Base-by-base conservation (phyloP, 2,329 filamentous ascomycete species). In the Fusarium setosum region DNA sequence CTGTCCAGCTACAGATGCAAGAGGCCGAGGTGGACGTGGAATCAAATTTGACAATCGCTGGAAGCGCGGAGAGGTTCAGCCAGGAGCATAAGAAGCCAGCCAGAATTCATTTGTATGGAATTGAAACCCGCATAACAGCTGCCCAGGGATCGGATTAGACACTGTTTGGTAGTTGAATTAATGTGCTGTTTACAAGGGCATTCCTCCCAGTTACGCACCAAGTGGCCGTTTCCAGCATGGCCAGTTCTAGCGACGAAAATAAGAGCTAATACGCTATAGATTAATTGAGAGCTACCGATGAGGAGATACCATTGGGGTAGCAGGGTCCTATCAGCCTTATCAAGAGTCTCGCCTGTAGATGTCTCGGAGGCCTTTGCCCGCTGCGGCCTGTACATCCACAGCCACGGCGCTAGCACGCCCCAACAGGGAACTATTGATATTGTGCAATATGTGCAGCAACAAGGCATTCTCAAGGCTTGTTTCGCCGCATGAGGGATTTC, bases 101-200 rank as follows among this genome's bases (percentile, higher is more conserved):
- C 1, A 65, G 38, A 1, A 20, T 35, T 1, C 13, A 41, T 10
- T n/a, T 15, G 4, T 68, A 44, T 17, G 61, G 65, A 1, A 65
- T 26, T 0, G 24, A 65, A 24, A 62, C 61, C 7, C 29, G 13
- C 4, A 58, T 62, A 3, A 41, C 34, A 8, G 56, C 35, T 3
- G 23, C 24, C 5, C 34, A 13, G 6, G 18, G 31, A 37, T 48
- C 24, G 15, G 21, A 26, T 2, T 13, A 29, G 24, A 15, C 42
- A 18, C 18, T 44, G n/a, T n/a, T 18, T 45, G 31, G 42, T 15
- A 5, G 29, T 4, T 45, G 1, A 18, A 44, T 45, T 45, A 13
- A 31, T 10, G 24, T 29, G 18, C 11, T 20, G 26, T 45, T 45
- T 17, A 31, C n/a, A n/a, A n/a, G n/a, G n/a, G n/a, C n/a, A n/a